These are phyloP conservation scores for Penicillium argentinense DNA, from an alignment of 495 filamentous ascomycete genomes.

Conservation along the genomic window DNA sequence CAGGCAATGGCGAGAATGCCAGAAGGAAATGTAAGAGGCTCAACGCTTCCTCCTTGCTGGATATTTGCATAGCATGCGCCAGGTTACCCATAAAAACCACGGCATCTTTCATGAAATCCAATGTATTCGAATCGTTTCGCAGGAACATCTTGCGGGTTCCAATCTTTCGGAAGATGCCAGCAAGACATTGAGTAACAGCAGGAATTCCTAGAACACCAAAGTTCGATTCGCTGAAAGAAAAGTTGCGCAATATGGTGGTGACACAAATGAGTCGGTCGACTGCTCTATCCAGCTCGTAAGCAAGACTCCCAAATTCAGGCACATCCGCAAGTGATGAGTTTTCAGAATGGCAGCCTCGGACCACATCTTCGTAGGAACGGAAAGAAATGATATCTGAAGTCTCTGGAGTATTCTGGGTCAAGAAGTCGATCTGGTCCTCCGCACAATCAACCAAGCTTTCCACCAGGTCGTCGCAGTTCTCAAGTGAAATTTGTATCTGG, in stretches of 20 bases:
- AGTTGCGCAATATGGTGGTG: conserved; percentile 88
- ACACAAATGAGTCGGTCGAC: conserved; percentile 87
- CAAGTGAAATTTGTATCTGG: conserved; percentile 59
- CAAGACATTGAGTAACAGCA: conserved; percentile 74
- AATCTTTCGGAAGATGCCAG: conserved; percentile 77
- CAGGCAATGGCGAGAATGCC: conserved; percentile 78
- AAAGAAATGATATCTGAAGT: conserved; percentile 81
- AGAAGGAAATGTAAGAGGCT: conserved; percentile 86
- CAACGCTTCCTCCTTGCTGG: conserved; percentile 83
- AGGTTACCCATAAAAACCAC: conserved; percentile 87
- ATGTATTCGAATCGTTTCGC: conserved; percentile 72
- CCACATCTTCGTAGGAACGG: conserved; percentile 81
- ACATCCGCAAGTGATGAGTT: conserved; percentile 66
- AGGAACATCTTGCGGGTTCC: conserved; percentile 88
- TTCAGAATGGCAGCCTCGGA: conserved; percentile 73
- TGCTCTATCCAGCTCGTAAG: conserved; percentile 81
- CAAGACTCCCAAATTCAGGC: conserved; percentile 69
- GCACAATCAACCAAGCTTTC: conserved; percentile 89
- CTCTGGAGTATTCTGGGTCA: conserved; percentile 77
- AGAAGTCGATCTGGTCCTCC: conserved; percentile 76
- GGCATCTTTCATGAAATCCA: conserved; percentile 97
- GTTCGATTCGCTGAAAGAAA: conserved; percentile 82
- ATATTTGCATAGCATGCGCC: conserved; percentile 74
- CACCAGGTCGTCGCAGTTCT: conserved; percentile 82
- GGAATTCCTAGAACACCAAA: conserved; percentile 69